A percentile compares a stretch with the other conserved stretches of the same genome.
phyloP scores from a whole-genome alignment of 306 rosid genomes.

The Sindora glabra region DNA sequence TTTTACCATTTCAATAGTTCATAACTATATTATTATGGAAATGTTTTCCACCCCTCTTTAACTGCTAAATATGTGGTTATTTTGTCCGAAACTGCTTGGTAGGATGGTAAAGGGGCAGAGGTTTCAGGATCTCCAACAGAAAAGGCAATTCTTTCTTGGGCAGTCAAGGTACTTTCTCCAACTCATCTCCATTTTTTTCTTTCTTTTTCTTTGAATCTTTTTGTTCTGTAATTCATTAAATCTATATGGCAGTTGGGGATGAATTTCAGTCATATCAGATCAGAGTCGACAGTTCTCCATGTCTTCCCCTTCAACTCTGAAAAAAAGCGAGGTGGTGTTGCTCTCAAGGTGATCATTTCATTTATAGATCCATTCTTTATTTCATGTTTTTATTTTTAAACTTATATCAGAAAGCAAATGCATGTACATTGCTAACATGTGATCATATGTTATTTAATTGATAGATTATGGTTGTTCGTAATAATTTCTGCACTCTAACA shows the following conservation, averaged over 20 bases:
- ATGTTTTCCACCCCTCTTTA: background rate
- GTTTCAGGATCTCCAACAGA: constrained; percentile 93
- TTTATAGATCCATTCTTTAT: constrained; percentile 13
- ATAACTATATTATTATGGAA: too few species aligned
- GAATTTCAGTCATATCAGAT: constrained; percentile 62
- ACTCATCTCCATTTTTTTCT: background rate
- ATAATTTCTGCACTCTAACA: constrained; percentile 2
- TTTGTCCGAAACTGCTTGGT: constrained; percentile 26
- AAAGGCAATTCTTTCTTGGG: constrained; percentile 95
- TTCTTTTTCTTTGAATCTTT: background rate
- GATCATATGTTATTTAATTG: too few species aligned
- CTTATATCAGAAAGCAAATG: too few species aligned
- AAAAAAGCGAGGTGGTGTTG: constrained; percentile 96
- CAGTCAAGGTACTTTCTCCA: constrained; percentile 48
- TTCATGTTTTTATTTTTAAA: constrained; percentile 15
- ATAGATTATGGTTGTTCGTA: background rate
- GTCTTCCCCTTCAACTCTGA: constrained; percentile 96
- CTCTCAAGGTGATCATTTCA: constrained; percentile 62
- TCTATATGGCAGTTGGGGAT: constrained; percentile 71
- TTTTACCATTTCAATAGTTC: too few species aligned
- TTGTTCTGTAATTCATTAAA: background rate
- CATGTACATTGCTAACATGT: too few species aligned
- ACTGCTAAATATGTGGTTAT: too few species aligned
- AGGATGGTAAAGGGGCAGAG: constrained; percentile 67
- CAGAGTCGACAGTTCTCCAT: constrained; percentile 59